Evolutionary conservation across 371 early-diverging fungal species (phyloP), one percentile per base, ranked within the genome.

Genomic region (Globomyces sp.): DNA sequence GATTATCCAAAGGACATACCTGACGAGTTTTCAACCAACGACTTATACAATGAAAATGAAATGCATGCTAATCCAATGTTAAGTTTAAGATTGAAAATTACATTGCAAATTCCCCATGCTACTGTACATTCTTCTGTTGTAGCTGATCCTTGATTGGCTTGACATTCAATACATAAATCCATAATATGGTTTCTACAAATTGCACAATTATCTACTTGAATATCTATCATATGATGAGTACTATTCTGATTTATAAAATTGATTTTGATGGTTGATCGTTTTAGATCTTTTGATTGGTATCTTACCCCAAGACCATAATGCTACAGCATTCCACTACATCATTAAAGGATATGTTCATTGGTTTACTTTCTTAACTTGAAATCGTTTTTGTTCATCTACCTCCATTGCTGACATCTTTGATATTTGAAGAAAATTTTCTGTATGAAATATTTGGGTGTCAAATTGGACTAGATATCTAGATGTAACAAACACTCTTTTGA

Each of bases 111-210:
- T 59, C 99, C 99, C 99, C 99, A 99, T 41, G 98, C 96, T 44
- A 99, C 95, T 11, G 90, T 95, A 77, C 99, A 99, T 71, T 96
- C 97, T 67, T 94, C 92, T 66, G 86, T 88, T 47, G 90, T 90
- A 9, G 92, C 92, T n/a, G 92, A 90, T 1, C 90, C 91, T 77
- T 95, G 96, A 77, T 96, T 95, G 3, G 96, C 96, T 76, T 97
- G 96, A 79, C 96, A 96, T 78, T 94, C 95, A 62, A 96, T 95
- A 75, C 99, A 99, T 57, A 95, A 89, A 74, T 99, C 99, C 99
- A 99, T 99, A 77, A 98, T 99, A 80, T 99, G 99, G 80, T 99
- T 99, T 73, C 99, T 90, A 83, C 99, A 99, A 77, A 99, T 99
- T 67, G 99, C 99, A 74, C 99, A 99, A 79, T 95, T 98, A 75